These are phyloP conservation scores for Wallacemonas sp. DNA, from an alignment of 208 protist genomes.

Conservation along the genomic window DNA sequence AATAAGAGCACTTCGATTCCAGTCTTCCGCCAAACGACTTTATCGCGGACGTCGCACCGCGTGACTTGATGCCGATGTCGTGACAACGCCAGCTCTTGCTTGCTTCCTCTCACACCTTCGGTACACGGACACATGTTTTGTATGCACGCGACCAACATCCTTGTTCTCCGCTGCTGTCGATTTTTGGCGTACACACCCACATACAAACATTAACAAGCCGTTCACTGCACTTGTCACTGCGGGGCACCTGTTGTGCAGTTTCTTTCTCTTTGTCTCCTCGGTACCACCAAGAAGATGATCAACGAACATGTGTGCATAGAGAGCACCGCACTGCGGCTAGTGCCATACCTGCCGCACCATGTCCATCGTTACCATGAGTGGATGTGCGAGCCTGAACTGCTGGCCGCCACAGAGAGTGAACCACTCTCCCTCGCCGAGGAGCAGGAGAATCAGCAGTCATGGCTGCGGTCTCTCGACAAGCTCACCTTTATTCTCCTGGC, in stretches of 20 bases:
- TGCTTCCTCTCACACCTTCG: no score
- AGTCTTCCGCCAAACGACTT: no score
- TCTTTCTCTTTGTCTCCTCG: constrained; percentile 15
- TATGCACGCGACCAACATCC: no score
- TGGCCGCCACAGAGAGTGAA: constrained; percentile 81
- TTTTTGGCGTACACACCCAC: no score
- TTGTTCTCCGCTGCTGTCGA: no score
- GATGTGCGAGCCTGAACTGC: constrained; percentile 77
- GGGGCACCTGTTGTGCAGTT: neutral
- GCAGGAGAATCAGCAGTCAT: constrained; percentile 83
- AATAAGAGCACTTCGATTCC: no score
- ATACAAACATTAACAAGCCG: neutral
- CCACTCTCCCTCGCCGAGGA: constrained; percentile 85
- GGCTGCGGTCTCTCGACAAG: constrained; percentile 79
- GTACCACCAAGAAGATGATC: constrained; percentile 47
- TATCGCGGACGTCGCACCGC: no score
- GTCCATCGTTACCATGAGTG: constrained; percentile 87
- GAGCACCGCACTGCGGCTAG: constrained; percentile 47
- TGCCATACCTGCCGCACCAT: constrained; percentile 84
- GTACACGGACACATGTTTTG: no score
- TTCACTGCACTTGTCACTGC: neutral
- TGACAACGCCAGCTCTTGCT: no score
- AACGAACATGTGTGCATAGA: constrained; percentile 71
- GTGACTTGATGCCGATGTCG: no score
- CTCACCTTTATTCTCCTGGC: constrained; percentile 90